Base-by-base conservation (phyloP, 192 early-diverging fungal species). In the Ramicandelaber brevisporus region DNA sequence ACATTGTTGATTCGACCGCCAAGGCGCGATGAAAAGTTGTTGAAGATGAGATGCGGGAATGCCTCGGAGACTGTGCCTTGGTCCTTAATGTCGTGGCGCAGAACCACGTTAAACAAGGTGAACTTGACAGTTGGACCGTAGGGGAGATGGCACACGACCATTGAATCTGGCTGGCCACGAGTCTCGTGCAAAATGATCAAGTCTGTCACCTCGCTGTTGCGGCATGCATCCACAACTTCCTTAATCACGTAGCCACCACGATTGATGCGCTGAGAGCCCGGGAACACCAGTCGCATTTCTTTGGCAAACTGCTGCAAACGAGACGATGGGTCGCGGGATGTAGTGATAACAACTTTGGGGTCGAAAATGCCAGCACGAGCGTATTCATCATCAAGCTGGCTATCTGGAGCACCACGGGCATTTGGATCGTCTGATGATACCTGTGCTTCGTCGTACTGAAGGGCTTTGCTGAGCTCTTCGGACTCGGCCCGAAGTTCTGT, bases 81-180 rank as follows among this genome's bases (percentile, higher is more conserved):
- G 43, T 95, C 78, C 37, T 80, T 69, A 45, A 98, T 89, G 50
- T 98, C 92, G 54, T 98, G 92, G 10, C 92, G 66, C 33, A 98
- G 54, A 1, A 95, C 88, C 19, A 98, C 88, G 40, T 98, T 93
- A 61, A 88, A 84, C 31, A 98, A 61, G 9, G 86, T 79, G 53
- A 98, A 98, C 53, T 84, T 85, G 12, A 86, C 86, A 0, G 92
- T 98, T 7, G 92, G 92, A 19, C 92, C 92, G 52, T 98, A 86
- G 21, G 92, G 92, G 40, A 98, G 75, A 42, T 98, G 92, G 38
- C 63, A 78, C 20, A 98, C 44, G 17, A 95, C 67, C 61, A 98
- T 71, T 18, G 86, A 82, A 63, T 92, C 88, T 56, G 92, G 88
- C 55, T 90, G 72, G 17, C 88, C 88, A 43, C 86, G 70, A 31